Base-by-base conservation (phyloP, 1,284 basidiomycete genomes). In the Ceratobasidium sp. region DNA sequence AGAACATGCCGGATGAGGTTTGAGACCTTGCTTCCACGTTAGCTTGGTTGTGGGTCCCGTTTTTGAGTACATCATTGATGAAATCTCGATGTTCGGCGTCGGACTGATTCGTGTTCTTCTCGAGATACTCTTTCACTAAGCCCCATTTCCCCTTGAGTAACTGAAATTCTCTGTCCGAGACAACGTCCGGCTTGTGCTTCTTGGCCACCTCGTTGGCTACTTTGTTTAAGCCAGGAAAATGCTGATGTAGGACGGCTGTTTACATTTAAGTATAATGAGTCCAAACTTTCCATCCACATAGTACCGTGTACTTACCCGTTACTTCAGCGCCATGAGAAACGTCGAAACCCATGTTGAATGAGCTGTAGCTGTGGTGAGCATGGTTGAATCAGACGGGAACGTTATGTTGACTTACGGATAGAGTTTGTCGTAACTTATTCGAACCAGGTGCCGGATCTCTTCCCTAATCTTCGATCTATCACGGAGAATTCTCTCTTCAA, bases 371-470 rank as follows among this genome's bases (percentile, higher is more conserved):
- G 21, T 36, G 25, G 8, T 8, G 8, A 8, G 16, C 8, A 8
- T 8, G 16, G 8, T 41, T 41, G 39, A 8, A 41, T 16, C 39
- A 41, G 19, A 16, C 5, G 16, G 19, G 42, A 46, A 46, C 4
- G 4, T 46, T 21, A 46, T 4, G 33, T 29, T 39, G 7, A 57
- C 66, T 30, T 19, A 68, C 66, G 54, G 66, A 33, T 68, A 68
- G 1, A 57, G 7, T 14, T 29, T 8, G 23, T 56, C 44, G 44
- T 57, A 56, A 9, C 36, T 29, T 14, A 23, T 41, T 19, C 66
- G 53, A 19, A 68, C 39, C 8, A 57, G 39, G 30, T 57, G 47
- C 21, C 49, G 66, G 25, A 68, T 33, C 44, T 68, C 66, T n/a
- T 57, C 42, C n/a, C 21, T 56, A 11, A 68, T 27, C 30, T 6